Base-by-base conservation (phyloP, 768 basidiomycete species). In the Lentinula sp. region DNA sequence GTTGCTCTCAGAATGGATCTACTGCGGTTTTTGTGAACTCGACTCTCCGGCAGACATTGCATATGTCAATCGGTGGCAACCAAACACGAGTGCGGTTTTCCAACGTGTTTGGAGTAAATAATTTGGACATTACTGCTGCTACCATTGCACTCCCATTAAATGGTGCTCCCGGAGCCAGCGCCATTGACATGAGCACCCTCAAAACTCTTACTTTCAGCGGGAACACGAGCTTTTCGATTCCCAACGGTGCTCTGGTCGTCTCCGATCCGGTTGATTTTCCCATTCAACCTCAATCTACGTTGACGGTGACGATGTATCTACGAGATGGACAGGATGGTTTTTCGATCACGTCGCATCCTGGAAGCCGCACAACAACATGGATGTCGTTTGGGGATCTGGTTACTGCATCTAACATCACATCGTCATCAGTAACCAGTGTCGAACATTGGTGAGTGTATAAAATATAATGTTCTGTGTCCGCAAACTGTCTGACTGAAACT, bases 11-110 rank as follows among this genome's bases (percentile, higher is more conserved):
- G 67, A 72, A 68, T 60, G 64, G 60, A 8, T 60, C 70, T 16
- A 66, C 63, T 18, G 59, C 63, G 31, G 77, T 81, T 39, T 81
- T 82, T 67, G 61, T 62, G 57, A 77, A 83, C 65, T 68, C 75
- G 11, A 81, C 80, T 16, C 73, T 83, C 61, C 78, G 81, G 0
- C 80, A 82, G 65, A 82, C 80, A 2, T 63, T 83, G 4, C 78
- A 78, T 60, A 73, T 77, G 61, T 74, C 78, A 6, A 65, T 77
- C 54, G 75, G 72, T 21, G 75, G 73, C 15, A 61, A 70, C 8
- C 69, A 71, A 28, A 75, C 82, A 62, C 77, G 80, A 31, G 52
- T 83, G 18, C 74, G 76, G 34, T 70, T 83, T 57, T 80, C 79
- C 55, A 83, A 83, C 65, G 75, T 71, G 13, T 83, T 83, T 61